phyloP scores from a whole-genome alignment of 345 rosid genomes.

The Cardamine chenopodiifolia region DNA sequence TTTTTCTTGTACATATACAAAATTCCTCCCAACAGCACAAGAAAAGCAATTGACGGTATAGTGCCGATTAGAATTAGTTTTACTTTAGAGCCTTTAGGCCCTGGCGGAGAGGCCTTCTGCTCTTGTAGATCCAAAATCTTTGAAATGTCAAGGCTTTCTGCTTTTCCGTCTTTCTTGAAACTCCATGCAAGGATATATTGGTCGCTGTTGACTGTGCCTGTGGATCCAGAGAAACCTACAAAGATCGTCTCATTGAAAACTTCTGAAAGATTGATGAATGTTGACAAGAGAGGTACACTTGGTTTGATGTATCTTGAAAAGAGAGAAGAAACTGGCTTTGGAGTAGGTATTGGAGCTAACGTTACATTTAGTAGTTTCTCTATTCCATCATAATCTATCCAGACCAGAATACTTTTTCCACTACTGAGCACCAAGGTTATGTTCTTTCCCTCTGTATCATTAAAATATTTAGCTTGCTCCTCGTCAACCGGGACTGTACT shows the following conservation, averaged over 20 bases:
- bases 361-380: conserved; percentile 44
- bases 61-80: neutral
- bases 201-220: neutral
- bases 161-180: conserved; percentile 48
- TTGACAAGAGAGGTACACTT: conserved; percentile 33
- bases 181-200: conserved; percentile 18
- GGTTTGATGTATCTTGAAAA: conserved; percentile 36
- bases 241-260: conserved; percentile 47
- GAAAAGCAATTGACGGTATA: neutral
- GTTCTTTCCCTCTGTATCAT: conserved; percentile 12
- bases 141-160: conserved; percentile 28
- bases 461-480: conserved; percentile 42
- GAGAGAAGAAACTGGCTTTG: conserved; percentile 6
- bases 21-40: conserved; percentile 11
- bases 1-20: conserved; percentile 29
- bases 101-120: too few relatives aligned
- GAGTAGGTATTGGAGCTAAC: conserved; percentile 38
- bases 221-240: conserved; percentile 51
- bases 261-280: neutral
- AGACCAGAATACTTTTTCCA: conserved; percentile 45
- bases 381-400: conserved; percentile 56
- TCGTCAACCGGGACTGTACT: conserved; percentile 35
- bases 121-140: conserved; percentile 38
- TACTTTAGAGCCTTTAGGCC: too few relatives aligned
- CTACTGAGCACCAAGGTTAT: conserved; percentile 43